Evolutionary conservation across 805 yeast species (phyloP), one percentile per base, ranked within the genome.

Genomic region (Metschnikowia noctiluminum): DNA sequence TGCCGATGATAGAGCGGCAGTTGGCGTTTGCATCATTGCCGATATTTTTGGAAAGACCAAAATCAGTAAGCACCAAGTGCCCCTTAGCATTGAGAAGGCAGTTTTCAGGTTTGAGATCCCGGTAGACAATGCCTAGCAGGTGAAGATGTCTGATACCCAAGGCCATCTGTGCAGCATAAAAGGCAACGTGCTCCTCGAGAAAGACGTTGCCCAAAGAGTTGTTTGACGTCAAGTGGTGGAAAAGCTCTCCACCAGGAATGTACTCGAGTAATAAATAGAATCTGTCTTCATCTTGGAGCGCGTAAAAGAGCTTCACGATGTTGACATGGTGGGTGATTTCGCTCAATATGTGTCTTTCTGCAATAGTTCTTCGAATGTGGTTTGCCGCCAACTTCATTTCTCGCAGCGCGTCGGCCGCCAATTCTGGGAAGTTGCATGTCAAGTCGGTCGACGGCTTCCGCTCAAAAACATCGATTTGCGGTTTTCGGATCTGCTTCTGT

Each of bases 51-150:
- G 85, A 79, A 21, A 89, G 73, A 0, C 97, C 97, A 65, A 89
- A 89, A 65, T 89, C 97, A 0, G 96, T 89, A 40, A 89, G 70
- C 21, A 89, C 84, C 49, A 89, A 71, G 62, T 89, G 94, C 0
- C 96, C 97, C n/a, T 73, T 65, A 2, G 80, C 71, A 59, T 89
- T 88, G 35, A 89, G 71, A 58, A 90, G 70, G 60, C 96, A 90
- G 60, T 89, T 89, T 65, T 89, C 97, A 6, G 97, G 96, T 65
- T 89, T 89, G 55, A 89, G 71, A 62, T 89, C 97, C 38, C 96
- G 78, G 59, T 89, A 90, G 5, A 89, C 91, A 16, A 89, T 84
- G 12, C 96, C 96, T 15, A 85, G 76, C 39, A 74, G 74, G 62
- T 89, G 96, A 27, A 89, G 70, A 64, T 90, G 96, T 42, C 76